Evolutionary conservation across 768 basidiomycete species (phyloP), one percentile per base, ranked within the genome.

Genomic region (Boletus reticuloceps): DNA sequence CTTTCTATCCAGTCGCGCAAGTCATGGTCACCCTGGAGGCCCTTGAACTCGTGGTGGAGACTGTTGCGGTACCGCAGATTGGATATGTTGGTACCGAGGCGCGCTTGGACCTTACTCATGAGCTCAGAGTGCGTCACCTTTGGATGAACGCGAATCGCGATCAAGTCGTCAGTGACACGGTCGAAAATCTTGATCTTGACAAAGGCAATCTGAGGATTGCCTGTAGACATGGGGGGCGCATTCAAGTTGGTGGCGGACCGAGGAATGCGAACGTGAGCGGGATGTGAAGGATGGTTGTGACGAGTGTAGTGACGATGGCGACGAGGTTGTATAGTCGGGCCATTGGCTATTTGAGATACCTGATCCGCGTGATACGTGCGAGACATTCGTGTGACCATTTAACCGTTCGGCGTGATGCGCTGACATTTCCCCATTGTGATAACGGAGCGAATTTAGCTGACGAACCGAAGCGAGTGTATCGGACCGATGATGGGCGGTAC

Each of bases 161-260:
- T 94, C 51, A 98, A 76, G 70, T 99, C 97, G 67, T 98, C 95
- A 25, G 93, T 88, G 53, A 88, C 79, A 38, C 91, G 84, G 74
- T 97, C 91, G 69, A 97, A 97, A 43, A 99, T 93, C 75, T 99
- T 99, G 75, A 99, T 97, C 76, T 98, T 99, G 61, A 98, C 82
- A 73, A 94, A 98, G 22, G 95, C 90, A 14, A 86, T 84, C 65
- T 91, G 87, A 6, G 86, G 84, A 58, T 89, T 90, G 43, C 80
- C 81, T 17, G 86, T 83, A 47, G 90, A 92, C 63, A 92, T 88
- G 20, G 85, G 78, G 12, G 89, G 89, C 31, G 76, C 82, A 64
- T 84, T 89, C 50, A 83, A 64, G 56, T 72, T 85, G 43, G 65
- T 69, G 31, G 66, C 69, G 5, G 81, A n/a, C 79, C 20, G 74